Percentiles rank a stretch among this genome's conserved stretches.
phyloP scores from a whole-genome alignment of 2,329 filamentous ascomycete species.

The Amauroascus verrucosus region DNA sequence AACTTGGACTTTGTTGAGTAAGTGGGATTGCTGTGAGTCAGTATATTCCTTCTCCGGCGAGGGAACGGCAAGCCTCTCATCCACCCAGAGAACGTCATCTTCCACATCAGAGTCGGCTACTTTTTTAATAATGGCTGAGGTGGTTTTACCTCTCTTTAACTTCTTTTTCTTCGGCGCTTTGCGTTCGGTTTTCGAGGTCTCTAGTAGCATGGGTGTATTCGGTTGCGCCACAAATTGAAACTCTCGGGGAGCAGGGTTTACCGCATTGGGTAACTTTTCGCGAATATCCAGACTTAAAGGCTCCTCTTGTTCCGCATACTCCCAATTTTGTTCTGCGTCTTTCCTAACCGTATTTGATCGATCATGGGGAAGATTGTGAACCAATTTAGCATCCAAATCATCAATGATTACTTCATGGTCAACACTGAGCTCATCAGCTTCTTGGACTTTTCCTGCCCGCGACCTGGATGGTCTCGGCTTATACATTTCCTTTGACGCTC shows the following conservation, averaged over 20 bases:
- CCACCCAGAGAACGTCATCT: conserved; percentile 36
- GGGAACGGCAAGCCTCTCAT: conserved; percentile 19
- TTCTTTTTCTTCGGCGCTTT: conserved; percentile 34
- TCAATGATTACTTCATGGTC: background rate
- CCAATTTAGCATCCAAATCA: background rate
- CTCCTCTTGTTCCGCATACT: background rate
- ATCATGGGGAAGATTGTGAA: background rate
- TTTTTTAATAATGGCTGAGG: conserved; percentile 26
- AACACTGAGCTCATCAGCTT: background rate
- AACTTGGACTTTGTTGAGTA: background rate
- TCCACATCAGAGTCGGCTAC: conserved; percentile 26
- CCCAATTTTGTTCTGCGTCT: background rate
- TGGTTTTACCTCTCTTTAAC: conserved; percentile 37
- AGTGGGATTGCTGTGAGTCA: background rate
- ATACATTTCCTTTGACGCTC: conserved; percentile 32
- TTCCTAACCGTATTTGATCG: background rate
- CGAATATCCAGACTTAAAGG: background rate
- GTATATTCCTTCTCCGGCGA: background rate
- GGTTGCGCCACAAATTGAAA: background rate
- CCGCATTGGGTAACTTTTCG: background rate
- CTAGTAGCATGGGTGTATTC: background rate
- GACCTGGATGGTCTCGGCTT: conserved; percentile 31
- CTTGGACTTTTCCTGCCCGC: conserved; percentile 4
- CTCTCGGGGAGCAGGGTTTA: background rate
- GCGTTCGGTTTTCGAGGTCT: conserved; percentile 10